Conservation (phyloP, 352 stramenopile genomes). For the Globisporangium camurandrum region DNA sequence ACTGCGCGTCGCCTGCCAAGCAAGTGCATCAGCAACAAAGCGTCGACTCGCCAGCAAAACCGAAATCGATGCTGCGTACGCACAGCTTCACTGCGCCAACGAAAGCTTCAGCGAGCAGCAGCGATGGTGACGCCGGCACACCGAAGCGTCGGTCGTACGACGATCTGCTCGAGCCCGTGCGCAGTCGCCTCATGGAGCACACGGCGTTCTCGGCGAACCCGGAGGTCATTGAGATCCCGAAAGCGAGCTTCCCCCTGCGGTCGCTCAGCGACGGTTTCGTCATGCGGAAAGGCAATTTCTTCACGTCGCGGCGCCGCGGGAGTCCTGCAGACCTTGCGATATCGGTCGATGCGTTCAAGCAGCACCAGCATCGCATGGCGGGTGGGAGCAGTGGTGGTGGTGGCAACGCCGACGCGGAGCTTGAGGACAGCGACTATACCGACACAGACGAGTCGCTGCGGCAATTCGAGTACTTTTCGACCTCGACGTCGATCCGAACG, state of each 20-base stretch:
- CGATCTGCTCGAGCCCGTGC: slow-evolving; percentile 64
- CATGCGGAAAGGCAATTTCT: slow-evolving; percentile 57
- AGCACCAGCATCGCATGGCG: slow-evolving; percentile 57
- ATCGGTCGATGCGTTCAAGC: slow-evolving; percentile 66
- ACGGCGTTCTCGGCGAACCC: slow-evolving; percentile 61
- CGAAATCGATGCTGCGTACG: slow-evolving; percentile 11
- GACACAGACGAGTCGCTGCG: slow-evolving; percentile 41
- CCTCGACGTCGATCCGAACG: slow-evolving; percentile 7
- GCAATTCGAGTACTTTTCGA: slow-evolving; percentile 29
- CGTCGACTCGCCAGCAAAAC: slow-evolving; percentile 1
- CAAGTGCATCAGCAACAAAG: too few species aligned
- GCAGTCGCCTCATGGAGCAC: slow-evolving; percentile 72
- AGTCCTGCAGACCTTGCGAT: slow-evolving; percentile 67
- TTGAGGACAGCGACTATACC: slow-evolving; percentile 21
- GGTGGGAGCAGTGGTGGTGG: too few species aligned
- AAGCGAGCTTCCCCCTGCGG: slow-evolving; percentile 51
- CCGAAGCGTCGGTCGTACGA: slow-evolving; percentile 63
- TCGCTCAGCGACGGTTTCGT: slow-evolving; percentile 77
- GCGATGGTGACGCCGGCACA: too few species aligned
- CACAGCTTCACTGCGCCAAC: slow-evolving; percentile 36
- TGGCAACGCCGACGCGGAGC: slow-evolving; percentile 21
- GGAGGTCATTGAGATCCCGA: slow-evolving; percentile 33
- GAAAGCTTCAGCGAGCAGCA: too few species aligned
- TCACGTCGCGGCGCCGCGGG: slow-evolving; percentile 51
- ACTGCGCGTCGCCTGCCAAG: too few species aligned